Evolutionary conservation across 768 basidiomycete genomes (phyloP).

Genomic region (Lactarius hengduanensis): DNA sequence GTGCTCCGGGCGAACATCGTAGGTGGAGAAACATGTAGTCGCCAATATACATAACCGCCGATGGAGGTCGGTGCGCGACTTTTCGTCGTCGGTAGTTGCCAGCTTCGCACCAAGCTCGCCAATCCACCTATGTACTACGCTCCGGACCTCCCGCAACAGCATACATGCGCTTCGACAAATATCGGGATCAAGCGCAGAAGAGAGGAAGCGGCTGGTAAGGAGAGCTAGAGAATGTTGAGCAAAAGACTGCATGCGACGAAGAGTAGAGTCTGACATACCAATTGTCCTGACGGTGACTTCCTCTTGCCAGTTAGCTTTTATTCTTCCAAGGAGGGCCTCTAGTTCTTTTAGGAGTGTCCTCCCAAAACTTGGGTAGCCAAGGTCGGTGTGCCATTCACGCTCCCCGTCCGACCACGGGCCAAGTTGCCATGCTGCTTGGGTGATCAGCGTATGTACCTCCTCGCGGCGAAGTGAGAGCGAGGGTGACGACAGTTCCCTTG

Average conservation of each 20-base stretch:
- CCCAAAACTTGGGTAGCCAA: slow-evolving; percentile 37
- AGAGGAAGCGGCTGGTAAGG: slow-evolving; percentile 10
- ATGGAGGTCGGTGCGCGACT: neutral
- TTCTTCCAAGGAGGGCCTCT: slow-evolving; percentile 35
- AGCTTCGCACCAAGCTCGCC: slow-evolving; percentile 3
- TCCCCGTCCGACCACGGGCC: slow-evolving; percentile 33
- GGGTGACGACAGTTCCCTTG: slow-evolving; percentile 38
- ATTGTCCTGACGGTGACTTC: slow-evolving; percentile 17
- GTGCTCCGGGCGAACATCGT: slow-evolving; percentile 6
- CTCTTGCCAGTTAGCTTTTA: slow-evolving; percentile 44
- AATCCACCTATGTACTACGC: slow-evolving; percentile 6
- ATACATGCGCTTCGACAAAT: neutral
- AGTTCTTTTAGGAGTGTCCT: slow-evolving; percentile 39
- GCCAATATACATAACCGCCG: slow-evolving; percentile 15
- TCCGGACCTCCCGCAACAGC: slow-evolving; percentile 12
- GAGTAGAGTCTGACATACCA: slow-evolving; percentile 1
- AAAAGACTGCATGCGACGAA: neutral
- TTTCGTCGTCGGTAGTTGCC: neutral
- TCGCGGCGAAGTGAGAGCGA: slow-evolving; percentile 40
- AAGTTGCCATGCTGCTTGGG: slow-evolving; percentile 46
- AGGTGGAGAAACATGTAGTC: slow-evolving; percentile 12
- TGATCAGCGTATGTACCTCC: slow-evolving; percentile 44
- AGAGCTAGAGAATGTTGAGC: slow-evolving; percentile 4
- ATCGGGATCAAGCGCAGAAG: neutral
- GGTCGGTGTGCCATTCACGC: slow-evolving; percentile 43